A percentile compares a stretch with the other conserved stretches of the same genome.
Conservation (phyloP, 176 grass and related monocot genomes). For the Puya raimondii region DNA sequence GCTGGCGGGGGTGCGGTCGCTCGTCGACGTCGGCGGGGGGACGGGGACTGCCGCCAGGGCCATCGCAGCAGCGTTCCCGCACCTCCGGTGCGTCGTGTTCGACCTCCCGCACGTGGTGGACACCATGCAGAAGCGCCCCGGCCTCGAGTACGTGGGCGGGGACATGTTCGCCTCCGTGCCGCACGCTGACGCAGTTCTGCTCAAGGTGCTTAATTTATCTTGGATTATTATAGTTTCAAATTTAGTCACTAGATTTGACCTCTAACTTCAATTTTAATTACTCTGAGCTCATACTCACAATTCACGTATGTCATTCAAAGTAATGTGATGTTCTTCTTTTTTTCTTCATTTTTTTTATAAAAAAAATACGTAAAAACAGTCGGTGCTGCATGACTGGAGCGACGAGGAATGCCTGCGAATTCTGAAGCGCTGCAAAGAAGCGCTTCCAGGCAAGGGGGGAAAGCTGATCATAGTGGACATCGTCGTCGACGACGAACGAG, state of each 20-base stretch:
- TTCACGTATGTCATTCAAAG: background rate
- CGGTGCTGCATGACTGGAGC: slow-evolving; percentile 22
- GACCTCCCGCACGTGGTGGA: slow-evolving; percentile 33
- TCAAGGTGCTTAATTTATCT: slow-evolving; percentile 18
- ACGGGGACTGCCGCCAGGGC: slow-evolving; percentile 16
- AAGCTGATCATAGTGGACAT: slow-evolving; percentile 17
- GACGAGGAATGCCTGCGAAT: slow-evolving; percentile 30
- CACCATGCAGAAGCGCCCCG: background rate
- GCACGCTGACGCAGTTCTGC: slow-evolving; percentile 16
- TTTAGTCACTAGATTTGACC: background rate
- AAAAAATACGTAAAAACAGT: background rate
- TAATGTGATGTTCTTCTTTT: background rate
- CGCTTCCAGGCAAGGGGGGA: slow-evolving; percentile 13
- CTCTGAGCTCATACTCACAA: no score
- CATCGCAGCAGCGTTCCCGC: slow-evolving; percentile 29
- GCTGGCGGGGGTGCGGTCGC: slow-evolving; percentile 23
- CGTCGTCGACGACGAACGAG: background rate
- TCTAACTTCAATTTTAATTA: no score
- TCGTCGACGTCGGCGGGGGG: slow-evolving; percentile 44
- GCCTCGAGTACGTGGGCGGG: slow-evolving; percentile 25
- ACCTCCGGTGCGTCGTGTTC: slow-evolving; percentile 34
- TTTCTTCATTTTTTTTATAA: background rate
- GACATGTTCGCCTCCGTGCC: slow-evolving; percentile 38
- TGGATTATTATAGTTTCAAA: background rate
- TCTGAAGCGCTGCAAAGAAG: slow-evolving; percentile 17